A percentile compares a stretch with the other conserved stretches of the same genome.
Conservation (phyloP, 768 basidiomycete species). For the Tubosaeta brunneosetosa region DNA sequence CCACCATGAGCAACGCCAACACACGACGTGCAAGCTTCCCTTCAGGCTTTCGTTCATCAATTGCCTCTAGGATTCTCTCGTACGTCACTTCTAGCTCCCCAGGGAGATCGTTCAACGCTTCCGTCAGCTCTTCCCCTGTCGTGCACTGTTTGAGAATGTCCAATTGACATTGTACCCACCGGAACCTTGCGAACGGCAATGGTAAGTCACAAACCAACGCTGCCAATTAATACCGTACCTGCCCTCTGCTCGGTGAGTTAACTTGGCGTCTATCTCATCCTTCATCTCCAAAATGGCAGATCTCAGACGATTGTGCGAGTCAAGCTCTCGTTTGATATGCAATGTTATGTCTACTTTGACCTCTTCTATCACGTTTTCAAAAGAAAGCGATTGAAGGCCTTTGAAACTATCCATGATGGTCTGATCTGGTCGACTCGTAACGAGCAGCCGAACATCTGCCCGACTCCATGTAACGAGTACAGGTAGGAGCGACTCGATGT, state of each 20-base stretch:
- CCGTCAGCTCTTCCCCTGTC: neutral
- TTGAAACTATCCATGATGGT: neutral
- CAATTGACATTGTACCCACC: slow-evolving; percentile 4
- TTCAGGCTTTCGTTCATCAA: neutral
- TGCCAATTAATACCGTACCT: neutral
- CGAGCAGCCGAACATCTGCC: neutral
- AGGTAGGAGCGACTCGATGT: neutral
- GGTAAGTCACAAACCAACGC: neutral
- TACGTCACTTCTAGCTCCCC: neutral
- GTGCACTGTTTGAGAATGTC: neutral
- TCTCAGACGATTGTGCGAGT: neutral
- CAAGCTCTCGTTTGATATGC: neutral
- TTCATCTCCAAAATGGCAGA: neutral
- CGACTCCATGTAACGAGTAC: neutral
- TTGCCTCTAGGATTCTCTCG: neutral
- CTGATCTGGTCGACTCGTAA: neutral
- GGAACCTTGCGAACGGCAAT: neutral
- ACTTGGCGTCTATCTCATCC: neutral
- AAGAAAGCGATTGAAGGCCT: neutral
- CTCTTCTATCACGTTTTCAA: neutral
- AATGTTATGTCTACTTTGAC: neutral
- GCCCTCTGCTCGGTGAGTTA: neutral
- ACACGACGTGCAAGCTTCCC: neutral
- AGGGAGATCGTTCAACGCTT: neutral
- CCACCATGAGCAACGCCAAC: neutral